Conservation (phyloP, 495 filamentous ascomycete species). For the Aspergillus steynii region DNA sequence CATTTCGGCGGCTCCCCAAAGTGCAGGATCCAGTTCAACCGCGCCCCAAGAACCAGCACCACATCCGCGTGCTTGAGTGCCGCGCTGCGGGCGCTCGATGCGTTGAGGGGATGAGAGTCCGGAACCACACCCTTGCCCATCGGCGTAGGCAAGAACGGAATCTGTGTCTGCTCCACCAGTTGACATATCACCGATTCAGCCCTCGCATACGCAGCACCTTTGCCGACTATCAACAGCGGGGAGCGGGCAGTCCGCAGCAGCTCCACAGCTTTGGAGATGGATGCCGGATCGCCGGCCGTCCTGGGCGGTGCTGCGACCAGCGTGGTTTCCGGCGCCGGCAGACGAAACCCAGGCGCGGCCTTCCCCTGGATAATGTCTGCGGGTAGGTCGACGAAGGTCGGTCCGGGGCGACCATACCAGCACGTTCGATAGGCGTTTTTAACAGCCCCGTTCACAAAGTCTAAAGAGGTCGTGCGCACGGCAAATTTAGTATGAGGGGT, state of each 20-base stretch:
- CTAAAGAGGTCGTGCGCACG: conserved; percentile 49
- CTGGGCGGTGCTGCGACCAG: conserved; percentile 42
- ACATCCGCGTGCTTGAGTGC: conserved; percentile 60
- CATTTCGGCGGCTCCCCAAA: conserved; percentile 62
- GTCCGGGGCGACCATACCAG: conserved; percentile 60
- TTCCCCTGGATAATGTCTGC: conserved; percentile 60
- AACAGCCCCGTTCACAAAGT: conserved; percentile 51
- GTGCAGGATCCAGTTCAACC: conserved; percentile 66
- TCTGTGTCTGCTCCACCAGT: conserved; percentile 50
- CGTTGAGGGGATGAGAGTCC: conserved; percentile 57
- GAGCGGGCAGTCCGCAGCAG: conserved; percentile 52
- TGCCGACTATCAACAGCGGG: conserved; percentile 61
- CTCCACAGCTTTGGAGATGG: conserved; percentile 45
- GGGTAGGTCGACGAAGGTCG: conserved; percentile 61
- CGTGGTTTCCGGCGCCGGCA: conserved; percentile 20
- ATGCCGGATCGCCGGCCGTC: conserved; percentile 41
- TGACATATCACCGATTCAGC: conserved; percentile 49
- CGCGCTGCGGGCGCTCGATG: conserved; percentile 56
- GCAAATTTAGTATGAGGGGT: conserved; percentile 60
- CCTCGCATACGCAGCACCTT: conserved; percentile 60
- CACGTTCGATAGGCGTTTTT: conserved; percentile 55
- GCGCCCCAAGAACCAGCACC: conserved; percentile 59
- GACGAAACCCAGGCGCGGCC: conserved; percentile 12
- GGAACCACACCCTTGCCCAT: conserved; percentile 65
- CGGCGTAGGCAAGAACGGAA: conserved; percentile 63